These are phyloP conservation scores for Fusarium vanettenii DNA, from an alignment of 2,329 filamentous ascomycete species.

Conservation along the genomic window DNA sequence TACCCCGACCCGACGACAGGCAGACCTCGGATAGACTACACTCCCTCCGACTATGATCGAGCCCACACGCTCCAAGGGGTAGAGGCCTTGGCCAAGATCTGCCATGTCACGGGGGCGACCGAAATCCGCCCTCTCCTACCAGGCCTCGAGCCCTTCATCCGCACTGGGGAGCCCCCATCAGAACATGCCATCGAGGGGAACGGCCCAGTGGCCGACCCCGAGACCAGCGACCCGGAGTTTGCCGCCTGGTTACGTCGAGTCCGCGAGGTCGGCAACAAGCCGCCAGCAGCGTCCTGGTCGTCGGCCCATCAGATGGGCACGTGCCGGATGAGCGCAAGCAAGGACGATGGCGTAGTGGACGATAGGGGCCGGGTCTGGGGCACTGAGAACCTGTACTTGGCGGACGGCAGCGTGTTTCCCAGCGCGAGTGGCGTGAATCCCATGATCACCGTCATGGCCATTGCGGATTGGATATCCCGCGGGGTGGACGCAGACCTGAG, in stretches of 20 bases:
- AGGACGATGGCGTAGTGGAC: constrained; percentile 68
- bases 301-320: constrained; percentile 88
- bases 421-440: constrained; percentile 84
- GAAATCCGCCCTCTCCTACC: constrained; percentile 79
- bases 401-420: constrained; percentile 81
- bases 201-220: constrained; percentile 47
- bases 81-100: constrained; percentile 78
- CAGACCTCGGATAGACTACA: constrained; percentile 75
- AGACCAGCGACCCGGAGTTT: constrained; percentile 70
- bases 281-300: constrained; percentile 65
- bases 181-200: constrained; percentile 27
- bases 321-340: constrained; percentile 74
- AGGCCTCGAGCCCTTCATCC: constrained; percentile 72
- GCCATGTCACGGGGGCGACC: constrained; percentile 81
- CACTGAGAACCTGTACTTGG: constrained; percentile 72
- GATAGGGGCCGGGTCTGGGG: constrained; percentile 73
- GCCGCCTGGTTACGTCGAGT: constrained; percentile 68
- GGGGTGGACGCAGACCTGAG: constrained; percentile 61
- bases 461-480: constrained; percentile 73
- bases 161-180: constrained; percentile 32
- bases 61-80: constrained; percentile 78
- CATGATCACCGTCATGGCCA: constrained; percentile 82
- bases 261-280: constrained; percentile 59
- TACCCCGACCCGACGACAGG: constrained; percentile 78
- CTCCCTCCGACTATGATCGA: constrained; percentile 76